Percentiles rank a stretch among this genome's conserved stretches.
phyloP scores from a whole-genome alignment of 2,329 filamentous ascomycete species.

The Apiospora koreana region DNA sequence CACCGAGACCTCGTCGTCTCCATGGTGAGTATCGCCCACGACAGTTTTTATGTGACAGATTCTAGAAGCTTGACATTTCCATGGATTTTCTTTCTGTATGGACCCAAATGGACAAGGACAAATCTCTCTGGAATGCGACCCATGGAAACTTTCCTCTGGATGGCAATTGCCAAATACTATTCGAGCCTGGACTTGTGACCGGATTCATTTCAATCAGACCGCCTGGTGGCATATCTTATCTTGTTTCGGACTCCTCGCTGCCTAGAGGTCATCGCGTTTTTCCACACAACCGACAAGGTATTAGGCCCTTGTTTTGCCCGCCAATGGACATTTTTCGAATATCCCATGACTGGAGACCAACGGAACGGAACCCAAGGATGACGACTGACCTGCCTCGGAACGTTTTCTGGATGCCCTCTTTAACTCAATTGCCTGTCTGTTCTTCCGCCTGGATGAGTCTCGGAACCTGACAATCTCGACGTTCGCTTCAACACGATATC shows the following conservation, averaged over 20 bases:
- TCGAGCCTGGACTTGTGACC: slow-evolving; percentile 6
- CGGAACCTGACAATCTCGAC: neutral
- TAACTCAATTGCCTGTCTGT: neutral
- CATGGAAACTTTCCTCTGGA: neutral
- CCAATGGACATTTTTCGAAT: neutral
- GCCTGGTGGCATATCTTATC: neutral
- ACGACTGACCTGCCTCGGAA: neutral
- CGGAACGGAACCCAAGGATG: neutral
- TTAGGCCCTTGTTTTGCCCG: neutral
- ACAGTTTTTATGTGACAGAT: slow-evolving; percentile 25
- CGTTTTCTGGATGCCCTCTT: neutral
- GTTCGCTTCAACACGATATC: neutral
- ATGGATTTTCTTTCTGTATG: slow-evolving; percentile 10
- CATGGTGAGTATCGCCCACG: slow-evolving; percentile 42
- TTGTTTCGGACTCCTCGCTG: neutral
- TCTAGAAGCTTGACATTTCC: slow-evolving; percentile 3
- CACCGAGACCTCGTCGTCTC: slow-evolving; percentile 20
- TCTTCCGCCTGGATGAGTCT: neutral
- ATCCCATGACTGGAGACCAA: neutral
- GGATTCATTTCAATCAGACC: neutral
- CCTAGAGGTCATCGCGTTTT: slow-evolving; percentile 3
- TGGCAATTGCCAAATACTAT: neutral
- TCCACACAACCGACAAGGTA: neutral
- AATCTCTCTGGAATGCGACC: neutral
- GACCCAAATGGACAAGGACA: slow-evolving; percentile 18